Evolutionary conservation across 495 filamentous ascomycete genomes (phyloP).

Genomic region (Penicillium chermesinum): DNA sequence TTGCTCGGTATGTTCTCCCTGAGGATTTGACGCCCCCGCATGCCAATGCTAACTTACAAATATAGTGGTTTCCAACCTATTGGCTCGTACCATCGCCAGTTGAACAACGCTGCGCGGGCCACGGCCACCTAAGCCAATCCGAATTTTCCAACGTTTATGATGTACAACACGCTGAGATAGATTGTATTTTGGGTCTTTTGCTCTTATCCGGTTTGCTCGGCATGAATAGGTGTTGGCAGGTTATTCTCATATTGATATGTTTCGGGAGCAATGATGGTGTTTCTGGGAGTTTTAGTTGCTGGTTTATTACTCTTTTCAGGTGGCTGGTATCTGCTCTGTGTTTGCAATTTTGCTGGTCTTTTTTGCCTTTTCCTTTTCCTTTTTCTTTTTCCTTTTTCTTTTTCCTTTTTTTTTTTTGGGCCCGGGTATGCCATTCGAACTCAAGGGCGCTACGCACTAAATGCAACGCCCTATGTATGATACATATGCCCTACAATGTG

Average conservation of each 20-base stretch:
- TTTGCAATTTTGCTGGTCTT: slow-evolving; percentile 1
- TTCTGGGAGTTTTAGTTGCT: background rate
- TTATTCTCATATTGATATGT: background rate
- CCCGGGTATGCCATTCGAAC: slow-evolving; percentile 4
- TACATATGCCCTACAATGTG: slow-evolving; percentile 17
- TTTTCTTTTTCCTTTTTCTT: slow-evolving; percentile 2
- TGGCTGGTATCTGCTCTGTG: slow-evolving; percentile 1
- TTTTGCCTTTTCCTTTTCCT: slow-evolving; percentile 1
- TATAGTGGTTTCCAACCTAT: slow-evolving; percentile 67
- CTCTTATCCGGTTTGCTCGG: slow-evolving; percentile 11
- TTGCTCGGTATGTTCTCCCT: slow-evolving; percentile 54
- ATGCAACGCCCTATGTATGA: slow-evolving; percentile 17
- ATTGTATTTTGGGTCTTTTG: slow-evolving; percentile 8
- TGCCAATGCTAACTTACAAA: slow-evolving; percentile 6
- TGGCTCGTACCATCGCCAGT: slow-evolving; percentile 57
- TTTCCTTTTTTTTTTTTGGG: slow-evolving; percentile 1
- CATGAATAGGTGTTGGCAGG: slow-evolving; percentile 25
- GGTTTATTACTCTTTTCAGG: background rate
- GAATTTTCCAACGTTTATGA: slow-evolving; percentile 7
- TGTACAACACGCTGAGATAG: slow-evolving; percentile 22
- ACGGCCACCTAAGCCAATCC: slow-evolving; percentile 16
- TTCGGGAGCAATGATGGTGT: background rate
- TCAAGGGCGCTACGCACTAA: slow-evolving; percentile 14
- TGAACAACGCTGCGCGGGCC: slow-evolving; percentile 42
- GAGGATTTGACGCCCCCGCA: background rate